Conservation (phyloP, 179 eudicot genomes). For the Beta macrorhiza region DNA sequence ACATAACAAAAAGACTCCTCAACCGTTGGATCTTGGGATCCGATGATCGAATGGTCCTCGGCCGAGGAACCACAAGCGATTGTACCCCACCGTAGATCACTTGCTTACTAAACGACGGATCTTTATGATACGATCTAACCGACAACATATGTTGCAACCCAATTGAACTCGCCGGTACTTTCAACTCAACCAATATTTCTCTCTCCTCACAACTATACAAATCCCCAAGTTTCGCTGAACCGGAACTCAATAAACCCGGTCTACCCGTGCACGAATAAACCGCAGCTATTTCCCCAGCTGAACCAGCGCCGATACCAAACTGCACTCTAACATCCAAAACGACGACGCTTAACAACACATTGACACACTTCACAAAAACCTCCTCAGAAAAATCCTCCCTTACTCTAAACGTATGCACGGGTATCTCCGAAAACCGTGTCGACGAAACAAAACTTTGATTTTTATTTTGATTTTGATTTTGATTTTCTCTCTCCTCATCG, state of each 20-base stretch:
- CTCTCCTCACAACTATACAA: constrained; percentile 76
- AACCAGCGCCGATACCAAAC: constrained; percentile 55
- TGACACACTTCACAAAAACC: constrained; percentile 55
- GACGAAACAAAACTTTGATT: constrained; percentile 34
- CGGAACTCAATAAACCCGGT: constrained; percentile 44
- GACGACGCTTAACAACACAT: constrained; percentile 65
- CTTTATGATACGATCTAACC: constrained; percentile 53
- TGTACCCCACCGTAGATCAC: constrained; percentile 56
- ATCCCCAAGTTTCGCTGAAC: constrained; percentile 58
- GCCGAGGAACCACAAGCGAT: constrained; percentile 54
- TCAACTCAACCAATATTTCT: constrained; percentile 64
- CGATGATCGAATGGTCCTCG: constrained; percentile 53
- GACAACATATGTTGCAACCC: constrained; percentile 65
- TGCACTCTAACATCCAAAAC: constrained; percentile 64
- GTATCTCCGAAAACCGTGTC: constrained; percentile 77
- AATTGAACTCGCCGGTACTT: constrained; percentile 45
- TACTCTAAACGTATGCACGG: constrained; percentile 46
- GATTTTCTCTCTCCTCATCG: constrained; percentile 36
- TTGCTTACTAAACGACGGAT: constrained; percentile 61
- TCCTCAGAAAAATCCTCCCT: constrained; percentile 53
- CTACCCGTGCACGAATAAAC: constrained; percentile 65
- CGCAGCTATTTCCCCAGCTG: constrained; percentile 65
- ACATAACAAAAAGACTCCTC: constrained; percentile 58
- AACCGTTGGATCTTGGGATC: constrained; percentile 58
- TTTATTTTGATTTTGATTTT: neutral